A percentile compares a stretch with the other conserved stretches of the same genome.
These are phyloP conservation scores for Scleroderma bovista DNA, from an alignment of 768 basidiomycete species.

Conservation along the genomic window DNA sequence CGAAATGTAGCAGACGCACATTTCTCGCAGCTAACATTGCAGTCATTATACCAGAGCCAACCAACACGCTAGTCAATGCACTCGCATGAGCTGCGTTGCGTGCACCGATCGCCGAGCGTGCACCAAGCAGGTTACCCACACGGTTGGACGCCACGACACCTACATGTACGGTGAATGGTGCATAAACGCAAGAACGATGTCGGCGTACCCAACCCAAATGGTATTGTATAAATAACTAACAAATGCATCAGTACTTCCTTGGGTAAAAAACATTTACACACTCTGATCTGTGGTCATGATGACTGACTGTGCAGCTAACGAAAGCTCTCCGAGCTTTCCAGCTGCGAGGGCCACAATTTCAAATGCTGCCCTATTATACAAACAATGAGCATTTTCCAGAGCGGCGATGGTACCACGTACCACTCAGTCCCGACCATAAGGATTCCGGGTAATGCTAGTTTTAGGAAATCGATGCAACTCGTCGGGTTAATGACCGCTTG, in stretches of 20 bases:
- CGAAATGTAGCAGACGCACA: slow-evolving; percentile 30
- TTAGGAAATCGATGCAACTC: slow-evolving; percentile 54
- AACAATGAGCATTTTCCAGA: not conserved
- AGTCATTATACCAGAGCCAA: slow-evolving; percentile 56
- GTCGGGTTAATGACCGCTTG: slow-evolving; percentile 38
- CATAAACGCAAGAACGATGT: not conserved
- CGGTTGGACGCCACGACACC: slow-evolving; percentile 68
- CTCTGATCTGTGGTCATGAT: slow-evolving; percentile 81
- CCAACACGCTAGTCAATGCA: slow-evolving; percentile 56
- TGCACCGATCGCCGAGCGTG: slow-evolving; percentile 45
- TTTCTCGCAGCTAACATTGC: slow-evolving; percentile 51
- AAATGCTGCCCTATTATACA: slow-evolving; percentile 59
- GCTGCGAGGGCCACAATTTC: slow-evolving; percentile 79
- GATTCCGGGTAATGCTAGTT: slow-evolving; percentile 70
- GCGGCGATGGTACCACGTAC: slow-evolving; percentile 30
- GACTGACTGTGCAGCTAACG: slow-evolving; percentile 70
- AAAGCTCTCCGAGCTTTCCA: slow-evolving; percentile 58
- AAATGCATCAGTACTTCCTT: not conserved
- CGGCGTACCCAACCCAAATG: slow-evolving; percentile 58
- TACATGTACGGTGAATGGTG: slow-evolving; percentile 10
- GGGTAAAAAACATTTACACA: slow-evolving; percentile 18
- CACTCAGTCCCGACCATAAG: slow-evolving; percentile 80
- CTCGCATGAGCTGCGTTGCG: slow-evolving; percentile 57
- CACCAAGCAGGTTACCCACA: slow-evolving; percentile 69
- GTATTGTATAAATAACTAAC: slow-evolving; percentile 64